A percentile compares a stretch with the other conserved stretches of the same genome.
Evolutionary conservation across 2,329 filamentous ascomycete species (phyloP).

Genomic region (Aspergillus alliaceus): DNA sequence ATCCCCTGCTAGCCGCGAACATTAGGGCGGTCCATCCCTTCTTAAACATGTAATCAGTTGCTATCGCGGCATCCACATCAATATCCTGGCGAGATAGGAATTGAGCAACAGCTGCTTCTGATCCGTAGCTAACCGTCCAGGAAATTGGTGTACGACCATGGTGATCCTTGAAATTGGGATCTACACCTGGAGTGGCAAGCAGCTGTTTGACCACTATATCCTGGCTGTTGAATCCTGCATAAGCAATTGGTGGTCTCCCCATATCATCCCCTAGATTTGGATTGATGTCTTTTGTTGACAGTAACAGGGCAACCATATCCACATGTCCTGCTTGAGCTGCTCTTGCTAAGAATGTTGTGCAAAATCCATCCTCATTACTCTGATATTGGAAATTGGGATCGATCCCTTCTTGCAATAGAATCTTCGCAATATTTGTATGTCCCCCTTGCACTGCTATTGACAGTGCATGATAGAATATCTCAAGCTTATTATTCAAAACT

Average conservation of each 20-base stretch:
- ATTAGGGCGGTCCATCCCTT: neutral
- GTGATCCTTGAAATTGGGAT: neutral
- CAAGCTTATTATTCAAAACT: neutral
- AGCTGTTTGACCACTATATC: neutral
- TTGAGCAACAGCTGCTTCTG: neutral
- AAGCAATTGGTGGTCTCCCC: no score
- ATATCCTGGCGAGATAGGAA: neutral
- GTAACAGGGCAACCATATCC: neutral
- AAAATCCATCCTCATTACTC: neutral
- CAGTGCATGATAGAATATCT: neutral
- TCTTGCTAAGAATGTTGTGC: neutral
- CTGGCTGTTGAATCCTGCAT: neutral
- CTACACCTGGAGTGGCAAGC: neutral
- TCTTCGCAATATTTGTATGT: neutral
- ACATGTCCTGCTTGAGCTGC: neutral
- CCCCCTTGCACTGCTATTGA: neutral
- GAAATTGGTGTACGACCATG: neutral
- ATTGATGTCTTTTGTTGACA: neutral
- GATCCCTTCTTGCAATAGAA: neutral
- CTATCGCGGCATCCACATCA: neutral
- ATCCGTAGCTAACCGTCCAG: neutral
- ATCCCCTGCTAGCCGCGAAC: neutral
- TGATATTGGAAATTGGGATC: neutral
- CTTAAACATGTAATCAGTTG: neutral
- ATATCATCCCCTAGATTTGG: neutral